These are phyloP conservation scores for Cymbopogon citratus DNA, from an alignment of 176 grass and related monocot species.

Conservation along the genomic window DNA sequence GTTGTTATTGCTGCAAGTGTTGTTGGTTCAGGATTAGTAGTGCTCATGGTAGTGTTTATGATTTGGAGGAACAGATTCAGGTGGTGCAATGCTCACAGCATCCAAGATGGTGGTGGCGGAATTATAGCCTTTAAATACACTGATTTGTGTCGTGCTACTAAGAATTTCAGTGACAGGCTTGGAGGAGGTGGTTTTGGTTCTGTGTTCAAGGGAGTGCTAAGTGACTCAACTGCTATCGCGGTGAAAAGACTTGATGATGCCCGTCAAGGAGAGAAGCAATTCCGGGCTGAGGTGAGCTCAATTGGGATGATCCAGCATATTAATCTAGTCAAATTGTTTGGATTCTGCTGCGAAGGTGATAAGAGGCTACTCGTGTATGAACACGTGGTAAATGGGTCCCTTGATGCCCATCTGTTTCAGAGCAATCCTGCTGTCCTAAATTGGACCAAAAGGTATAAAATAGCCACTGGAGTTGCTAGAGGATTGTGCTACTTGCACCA, in stretches of 20 bases:
- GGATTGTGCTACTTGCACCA: constrained; percentile 41
- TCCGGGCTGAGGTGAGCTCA: background rate
- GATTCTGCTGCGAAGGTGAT: background rate
- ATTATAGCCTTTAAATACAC: no score
- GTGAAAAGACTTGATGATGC: background rate
- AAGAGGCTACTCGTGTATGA: background rate
- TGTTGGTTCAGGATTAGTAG: background rate
- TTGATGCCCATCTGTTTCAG: background rate
- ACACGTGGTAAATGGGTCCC: background rate
- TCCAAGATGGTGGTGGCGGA: no score
- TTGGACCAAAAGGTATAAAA: background rate
- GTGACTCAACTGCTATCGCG: background rate
- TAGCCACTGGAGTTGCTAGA: constrained; percentile 21
- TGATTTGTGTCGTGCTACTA: no score
- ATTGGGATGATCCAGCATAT: background rate
- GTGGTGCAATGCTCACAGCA: no score
- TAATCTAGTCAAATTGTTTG: background rate
- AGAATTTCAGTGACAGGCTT: background rate
- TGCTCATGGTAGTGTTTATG: background rate
- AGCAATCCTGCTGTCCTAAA: background rate
- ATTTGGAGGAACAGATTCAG: background rate
- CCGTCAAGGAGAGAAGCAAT: background rate
- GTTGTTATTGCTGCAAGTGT: background rate
- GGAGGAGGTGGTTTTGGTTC: background rate
- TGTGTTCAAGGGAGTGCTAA: background rate